A percentile compares a stretch with the other conserved stretches of the same genome.
These are phyloP conservation scores for Picea glauca DNA, from an alignment of 75 land plant species.

Conservation along the genomic window DNA sequence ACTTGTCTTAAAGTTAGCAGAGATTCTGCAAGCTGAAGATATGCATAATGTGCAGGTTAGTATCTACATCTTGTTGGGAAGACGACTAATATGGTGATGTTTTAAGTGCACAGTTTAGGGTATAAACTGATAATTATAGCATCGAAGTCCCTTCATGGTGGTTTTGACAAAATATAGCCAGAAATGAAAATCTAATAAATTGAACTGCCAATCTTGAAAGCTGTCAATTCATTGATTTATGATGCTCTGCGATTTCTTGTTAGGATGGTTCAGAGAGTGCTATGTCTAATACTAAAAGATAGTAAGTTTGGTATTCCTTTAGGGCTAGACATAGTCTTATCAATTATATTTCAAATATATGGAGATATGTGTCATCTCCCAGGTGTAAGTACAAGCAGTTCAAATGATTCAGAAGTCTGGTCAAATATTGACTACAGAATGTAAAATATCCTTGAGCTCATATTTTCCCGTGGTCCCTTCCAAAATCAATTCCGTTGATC, in stretches of 20 bases:
- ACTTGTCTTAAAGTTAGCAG: constrained; percentile 75
- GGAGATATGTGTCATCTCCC: neutral
- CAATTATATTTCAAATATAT: neutral
- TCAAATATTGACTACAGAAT: too few species aligned
- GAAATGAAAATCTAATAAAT: neutral
- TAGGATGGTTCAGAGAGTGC: neutral
- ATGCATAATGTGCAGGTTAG: constrained; percentile 91
- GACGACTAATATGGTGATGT: neutral
- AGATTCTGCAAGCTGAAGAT: constrained; percentile 65
- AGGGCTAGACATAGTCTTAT: neutral
- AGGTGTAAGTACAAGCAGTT: too few species aligned
- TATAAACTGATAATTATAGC: neutral
- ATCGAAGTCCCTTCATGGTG: neutral
- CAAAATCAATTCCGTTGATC: too few species aligned
- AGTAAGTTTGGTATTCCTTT: neutral
- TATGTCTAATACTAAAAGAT: neutral
- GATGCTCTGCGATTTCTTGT: neutral
- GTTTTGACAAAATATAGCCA: neutral
- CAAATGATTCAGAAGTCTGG: too few species aligned
- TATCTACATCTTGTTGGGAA: constrained; percentile 3
- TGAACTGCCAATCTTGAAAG: neutral
- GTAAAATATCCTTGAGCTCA: too few species aligned
- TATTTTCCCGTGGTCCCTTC: too few species aligned
- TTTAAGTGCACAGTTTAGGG: neutral
- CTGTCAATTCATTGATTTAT: neutral